Evolutionary conservation across 2,329 filamentous ascomycete genomes (phyloP).

Genomic region (Verticillium klebahnii): DNA sequence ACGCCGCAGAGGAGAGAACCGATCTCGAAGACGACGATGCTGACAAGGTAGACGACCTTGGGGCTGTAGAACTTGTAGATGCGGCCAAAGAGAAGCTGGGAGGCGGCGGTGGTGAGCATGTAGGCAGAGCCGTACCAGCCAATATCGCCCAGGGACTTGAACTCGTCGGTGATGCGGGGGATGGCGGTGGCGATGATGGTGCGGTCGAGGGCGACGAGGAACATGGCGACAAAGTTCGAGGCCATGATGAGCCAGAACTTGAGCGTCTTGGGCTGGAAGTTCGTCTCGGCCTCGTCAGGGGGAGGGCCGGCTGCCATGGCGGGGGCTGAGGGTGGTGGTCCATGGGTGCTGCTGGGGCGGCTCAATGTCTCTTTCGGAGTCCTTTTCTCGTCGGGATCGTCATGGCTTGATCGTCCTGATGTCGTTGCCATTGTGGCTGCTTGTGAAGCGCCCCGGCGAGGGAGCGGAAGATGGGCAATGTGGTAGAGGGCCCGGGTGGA

Average conservation of each 20-base stretch:
- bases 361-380: background rate
- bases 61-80: constrained; percentile 47
- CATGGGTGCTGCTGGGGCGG: background rate
- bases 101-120: constrained; percentile 55
- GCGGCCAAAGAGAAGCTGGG: constrained; percentile 43
- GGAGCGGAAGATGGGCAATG: background rate
- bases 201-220: constrained; percentile 52
- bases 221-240: constrained; percentile 50
- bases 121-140: constrained; percentile 60
- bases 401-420: background rate
- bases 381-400: background rate
- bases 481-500: background rate
- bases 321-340: background rate
- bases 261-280: constrained; percentile 47
- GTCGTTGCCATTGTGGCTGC: background rate
- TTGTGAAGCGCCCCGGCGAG: background rate
- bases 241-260: constrained; percentile 52
- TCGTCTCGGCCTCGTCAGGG: constrained; percentile 10
- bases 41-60: constrained; percentile 39
- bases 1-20: constrained; percentile 51
- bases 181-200: constrained; percentile 54
- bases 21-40: constrained; percentile 47
- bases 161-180: constrained; percentile 51
- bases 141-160: constrained; percentile 54
- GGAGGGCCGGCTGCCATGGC: background rate